Evolutionary conservation across 768 basidiomycete genomes (phyloP), one percentile per base, ranked within the genome.

Genomic region (Serendipita indica): DNA sequence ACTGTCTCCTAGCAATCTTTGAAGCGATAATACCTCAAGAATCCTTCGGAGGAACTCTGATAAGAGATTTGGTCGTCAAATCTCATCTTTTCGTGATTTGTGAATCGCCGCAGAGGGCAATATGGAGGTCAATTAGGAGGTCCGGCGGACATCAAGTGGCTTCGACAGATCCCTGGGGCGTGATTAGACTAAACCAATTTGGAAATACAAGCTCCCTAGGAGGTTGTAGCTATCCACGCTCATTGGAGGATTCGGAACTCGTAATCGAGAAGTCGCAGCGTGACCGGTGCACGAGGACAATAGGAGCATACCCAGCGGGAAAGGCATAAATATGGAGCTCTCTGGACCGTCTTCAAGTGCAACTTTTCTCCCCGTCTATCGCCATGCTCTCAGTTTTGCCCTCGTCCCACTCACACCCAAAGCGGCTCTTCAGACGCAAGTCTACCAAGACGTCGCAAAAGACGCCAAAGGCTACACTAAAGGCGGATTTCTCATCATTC

Each of bases 401-500:
- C 16, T 25, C 5, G 16, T n/a, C 41, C 5, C 16, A 18, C 41
- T 43, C 6, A n/a, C 41, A 6, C 27, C 41, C 18, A 43, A 43
- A 43, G 41, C 41, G 18, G 16, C 27, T n/a, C 41, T 43, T 43
- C 5, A 7, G 41, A n/a, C 41, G 41, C 41, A 43, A 43, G 41
- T 43, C 41, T 43, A 1, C 41, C 5, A 43, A 43, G 41, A n/a
- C 18, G 16, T n/a, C 41, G 7, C 18, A 5, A 5, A 43, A 43
- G 41, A 43, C 18, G 41, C 41, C n/a, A n/a, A n/a, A n/a, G n/a
- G n/a, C n/a, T n/a, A n/a, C 18, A n/a, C 41, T 43, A 7, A 25
- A 43, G 7, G 16, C 41, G 27, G 41, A 43, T 7, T 43, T 43
- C 41, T n/a, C 18, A 7, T 27, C 33, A 12, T 86, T 83, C 69